Evolutionary conservation across 2,329 filamentous ascomycete species (phyloP), one percentile per base, ranked within the genome.

Genomic region (Clarireedia homoeocarpa): DNA sequence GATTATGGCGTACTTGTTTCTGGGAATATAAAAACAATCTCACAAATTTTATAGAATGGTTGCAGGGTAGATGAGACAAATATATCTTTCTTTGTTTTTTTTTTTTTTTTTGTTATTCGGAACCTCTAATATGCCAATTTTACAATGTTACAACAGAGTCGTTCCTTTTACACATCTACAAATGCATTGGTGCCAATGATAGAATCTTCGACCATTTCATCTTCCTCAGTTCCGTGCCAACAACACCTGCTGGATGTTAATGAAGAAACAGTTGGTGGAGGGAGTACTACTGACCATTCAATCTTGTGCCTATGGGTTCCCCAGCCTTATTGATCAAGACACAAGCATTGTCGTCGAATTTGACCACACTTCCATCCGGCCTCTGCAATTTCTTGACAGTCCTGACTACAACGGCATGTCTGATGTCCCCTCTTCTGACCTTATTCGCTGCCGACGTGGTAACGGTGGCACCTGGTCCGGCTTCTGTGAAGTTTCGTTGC

Each of bases 121-220:
- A 30, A 26, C 51, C 53, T 38, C 24, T 3, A 47, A 54, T 49
- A 57, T 44, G 50, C 55, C 55, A 30, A 20, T 23, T 53, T 42
- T 27, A 46, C 38, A 27, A 57, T 54, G 45, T 44, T 49, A 48
- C 45, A 36, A 20, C 9, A 17, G 30, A 36, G 24, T 15, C 15
- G 14, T 40, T 44, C 17, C 17, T 24, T 46, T 47, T 20, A 40
- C 54, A 44, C 51, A 56, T 56, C 58, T 80, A 88, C 71, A 88
- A 74, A 73, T 89, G 83, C 81, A 88, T 84, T 48, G 94, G 92
- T 54, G 94, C 94, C 80, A 99, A 82, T 65, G 89, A 95, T 70
- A 99, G 74, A 67, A 99, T 97, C 82, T 97, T 99, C 67, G 91
- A 95, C 94, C 94, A 99, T 75, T 95, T 87, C 79, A 89, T 94